phyloP scores from a whole-genome alignment of 768 basidiomycete species.

The Auriscalpium microsporum region DNA sequence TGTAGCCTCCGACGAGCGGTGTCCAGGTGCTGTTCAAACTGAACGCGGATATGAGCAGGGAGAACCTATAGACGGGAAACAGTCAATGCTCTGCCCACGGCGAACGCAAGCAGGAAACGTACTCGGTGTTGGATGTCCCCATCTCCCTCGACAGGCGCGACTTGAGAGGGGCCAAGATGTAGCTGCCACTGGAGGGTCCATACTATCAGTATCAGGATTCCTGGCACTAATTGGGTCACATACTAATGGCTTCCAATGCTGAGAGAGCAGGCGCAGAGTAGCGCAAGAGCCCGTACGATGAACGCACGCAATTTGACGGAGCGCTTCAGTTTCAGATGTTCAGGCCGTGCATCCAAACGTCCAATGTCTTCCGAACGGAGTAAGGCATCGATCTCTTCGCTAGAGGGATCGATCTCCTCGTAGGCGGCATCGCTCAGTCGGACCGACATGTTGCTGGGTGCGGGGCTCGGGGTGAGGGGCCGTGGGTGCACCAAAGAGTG shows the following conservation, averaged over 20 bases:
- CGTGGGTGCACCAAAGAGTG: too few species aligned
- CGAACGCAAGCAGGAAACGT: too few species aligned
- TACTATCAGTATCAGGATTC: background rate
- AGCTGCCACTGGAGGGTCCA: constrained; percentile 42
- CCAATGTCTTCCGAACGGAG: background rate
- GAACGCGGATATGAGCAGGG: constrained; percentile 67
- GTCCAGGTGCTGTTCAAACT: constrained; percentile 73
- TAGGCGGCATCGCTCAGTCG: too few species aligned
- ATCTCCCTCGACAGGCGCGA: constrained; percentile 59
- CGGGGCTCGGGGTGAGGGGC: too few species aligned
- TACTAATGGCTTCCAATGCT: constrained; percentile 76
- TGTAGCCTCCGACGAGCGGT: constrained; percentile 66
- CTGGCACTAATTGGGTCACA: constrained; percentile 14
- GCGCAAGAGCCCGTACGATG: constrained; percentile 48
- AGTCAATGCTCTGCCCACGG: too few species aligned
- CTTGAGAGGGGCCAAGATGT: constrained; percentile 75
- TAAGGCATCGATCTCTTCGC: background rate
- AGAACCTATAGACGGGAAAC: constrained; percentile 23
- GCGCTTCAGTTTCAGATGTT: background rate
- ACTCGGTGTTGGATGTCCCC: constrained; percentile 69
- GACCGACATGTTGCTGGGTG: too few species aligned
- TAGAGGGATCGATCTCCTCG: background rate
- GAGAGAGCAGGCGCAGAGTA: constrained; percentile 64
- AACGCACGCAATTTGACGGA: constrained; percentile 22
- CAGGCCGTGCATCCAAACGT: too few species aligned